Percentiles rank a stretch among this genome's conserved stretches.
Conservation (phyloP, 2,329 filamentous ascomycete genomes). For the Fusarium domesticum region DNA sequence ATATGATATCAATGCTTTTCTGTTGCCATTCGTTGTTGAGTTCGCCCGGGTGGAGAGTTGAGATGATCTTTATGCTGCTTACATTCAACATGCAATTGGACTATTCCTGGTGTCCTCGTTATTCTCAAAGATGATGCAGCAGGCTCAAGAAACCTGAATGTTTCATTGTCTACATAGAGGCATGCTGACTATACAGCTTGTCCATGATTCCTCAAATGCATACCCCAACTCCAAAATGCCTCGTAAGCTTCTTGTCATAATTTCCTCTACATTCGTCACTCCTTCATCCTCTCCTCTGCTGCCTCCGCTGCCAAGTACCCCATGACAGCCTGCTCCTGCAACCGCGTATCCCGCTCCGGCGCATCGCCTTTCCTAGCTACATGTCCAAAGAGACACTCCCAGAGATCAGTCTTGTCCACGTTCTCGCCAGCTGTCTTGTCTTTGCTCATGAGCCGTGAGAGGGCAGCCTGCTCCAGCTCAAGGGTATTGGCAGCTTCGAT, state of each 20-base stretch:
- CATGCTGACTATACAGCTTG: too few relatives aligned
- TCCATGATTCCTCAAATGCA: too few relatives aligned
- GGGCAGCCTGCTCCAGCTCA: conserved; percentile 71
- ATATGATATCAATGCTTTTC: conserved; percentile 12
- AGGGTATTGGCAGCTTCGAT: conserved; percentile 82
- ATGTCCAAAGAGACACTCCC: conserved; percentile 81
- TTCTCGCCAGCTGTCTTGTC: conserved; percentile 72
- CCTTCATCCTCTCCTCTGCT: conserved; percentile 35
- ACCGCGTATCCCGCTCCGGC: conserved; percentile 24
- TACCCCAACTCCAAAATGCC: too few relatives aligned
- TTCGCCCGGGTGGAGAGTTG: too few relatives aligned
- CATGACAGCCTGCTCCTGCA: conserved; percentile 37
- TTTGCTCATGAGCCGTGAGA: conserved; percentile 69
- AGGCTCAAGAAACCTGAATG: too few relatives aligned
- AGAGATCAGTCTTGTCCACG: conserved; percentile 75
- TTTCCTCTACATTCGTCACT: not conserved
- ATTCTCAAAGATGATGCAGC: too few relatives aligned
- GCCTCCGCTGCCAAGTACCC: conserved; percentile 47
- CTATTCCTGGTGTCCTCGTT: too few relatives aligned
- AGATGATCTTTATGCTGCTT: too few relatives aligned
- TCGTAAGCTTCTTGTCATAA: too few relatives aligned
- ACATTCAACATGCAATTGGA: too few relatives aligned
- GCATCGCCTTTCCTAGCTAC: conserved; percentile 35
- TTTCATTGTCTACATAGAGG: too few relatives aligned
- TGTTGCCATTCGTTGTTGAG: conserved; percentile 2